Conservation (phyloP, 176 grass and related monocot species). For the Hyparrhenia diplandra region DNA sequence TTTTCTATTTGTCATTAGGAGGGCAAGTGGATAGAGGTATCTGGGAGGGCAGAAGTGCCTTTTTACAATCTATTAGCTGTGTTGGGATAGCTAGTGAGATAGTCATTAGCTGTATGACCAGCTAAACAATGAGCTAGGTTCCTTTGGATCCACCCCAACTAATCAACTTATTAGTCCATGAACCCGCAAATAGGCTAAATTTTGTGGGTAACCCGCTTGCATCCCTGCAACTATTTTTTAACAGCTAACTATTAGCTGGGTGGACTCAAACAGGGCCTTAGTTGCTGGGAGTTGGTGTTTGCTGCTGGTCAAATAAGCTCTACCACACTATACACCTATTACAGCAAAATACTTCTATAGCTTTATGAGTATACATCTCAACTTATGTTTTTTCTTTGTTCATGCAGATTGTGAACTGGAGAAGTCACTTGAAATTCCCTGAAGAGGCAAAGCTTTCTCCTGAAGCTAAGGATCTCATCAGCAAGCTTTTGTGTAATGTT, state of each 20-base stretch:
- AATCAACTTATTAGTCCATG: too few species aligned
- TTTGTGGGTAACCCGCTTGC: too few species aligned
- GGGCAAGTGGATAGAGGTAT: not conserved
- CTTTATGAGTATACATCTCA: constrained; percentile 14
- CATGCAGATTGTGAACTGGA: constrained; percentile 95
- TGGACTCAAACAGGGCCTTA: not conserved
- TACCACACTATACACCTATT: not conserved
- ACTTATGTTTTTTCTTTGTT: constrained; percentile 14
- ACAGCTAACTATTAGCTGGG: not conserved
- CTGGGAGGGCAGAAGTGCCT: not conserved
- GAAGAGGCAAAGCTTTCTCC: constrained; percentile 89
- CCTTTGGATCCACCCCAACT: not conserved
- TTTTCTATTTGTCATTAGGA: too few species aligned
- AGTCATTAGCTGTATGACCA: not conserved
- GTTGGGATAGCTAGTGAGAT: not conserved
- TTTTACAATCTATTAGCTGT: not conserved
- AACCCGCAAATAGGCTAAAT: too few species aligned
- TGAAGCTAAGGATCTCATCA: constrained; percentile 93
- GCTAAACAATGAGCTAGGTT: not conserved
- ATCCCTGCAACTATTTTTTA: not conserved
- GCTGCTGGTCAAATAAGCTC: constrained; percentile 9
- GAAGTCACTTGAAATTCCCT: constrained; percentile 94
- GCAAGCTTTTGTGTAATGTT: constrained; percentile 93
- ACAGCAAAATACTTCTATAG: constrained; percentile 3
- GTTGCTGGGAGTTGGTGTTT: constrained; percentile 1